Evolutionary conservation across 495 filamentous ascomycete genomes (phyloP), one percentile per base, ranked within the genome.

Genomic region (Hypoxylon crocopeplum): DNA sequence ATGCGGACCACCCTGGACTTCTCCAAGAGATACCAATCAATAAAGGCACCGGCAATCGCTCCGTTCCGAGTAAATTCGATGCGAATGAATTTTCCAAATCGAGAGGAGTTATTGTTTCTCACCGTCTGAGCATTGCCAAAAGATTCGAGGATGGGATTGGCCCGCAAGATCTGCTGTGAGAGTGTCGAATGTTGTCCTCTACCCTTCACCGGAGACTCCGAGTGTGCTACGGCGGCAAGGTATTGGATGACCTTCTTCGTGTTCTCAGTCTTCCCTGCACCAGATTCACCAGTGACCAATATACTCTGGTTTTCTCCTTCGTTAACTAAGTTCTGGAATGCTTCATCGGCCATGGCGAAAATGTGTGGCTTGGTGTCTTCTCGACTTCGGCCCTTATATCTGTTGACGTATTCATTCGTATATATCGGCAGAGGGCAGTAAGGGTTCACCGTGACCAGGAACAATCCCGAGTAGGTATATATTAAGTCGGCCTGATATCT

Each of bases 171-270:
- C 73, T 98, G 95, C 63, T 96, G 90, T 6, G 96, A 97, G n/a
- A 99, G 83, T 48, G 91, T 91, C 1, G 91, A 88, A 46, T 93
- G 85, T 54, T 91, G 87, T 11, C 76, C 77, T 47, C 85, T 86
- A 40, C 75, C 82, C 67, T 84, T 86, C 7, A 75, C 75, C 3
- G 88, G 82, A 3, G 87, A 88, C 47, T 95, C 91, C 0, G 91
- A 86, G 17, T 88, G 88, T 3, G 95, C 95, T 30, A 98, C 93
- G 11, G 93, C 93, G 16, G 95, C 95, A 39, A 99, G 84, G 72
- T 97, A 99, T 59, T 99, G 95, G 48, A 99, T 99, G 42, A 99
- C 95, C 73, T 99, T 99, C 69, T 99, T 99, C 2, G 95, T 99
- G 62, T 99, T 99, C 70, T 99, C 95, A 0, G 95, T 99, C 75